Base-by-base conservation (phyloP, 2,329 filamentous ascomycete genomes). In the Phaeosphaeria sp. region DNA sequence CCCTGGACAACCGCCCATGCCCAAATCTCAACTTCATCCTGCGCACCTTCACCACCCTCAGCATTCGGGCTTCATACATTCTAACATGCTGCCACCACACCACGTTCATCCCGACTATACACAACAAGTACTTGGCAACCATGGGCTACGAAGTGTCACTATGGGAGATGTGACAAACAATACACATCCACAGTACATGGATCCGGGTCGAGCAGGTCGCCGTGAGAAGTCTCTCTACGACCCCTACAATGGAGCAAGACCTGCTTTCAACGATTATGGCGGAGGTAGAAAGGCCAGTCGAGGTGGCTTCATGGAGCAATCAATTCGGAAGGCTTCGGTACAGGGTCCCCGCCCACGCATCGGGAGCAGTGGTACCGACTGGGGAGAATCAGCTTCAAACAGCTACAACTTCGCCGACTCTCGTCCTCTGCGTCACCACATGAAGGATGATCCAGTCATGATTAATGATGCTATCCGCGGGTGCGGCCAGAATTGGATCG, bases 151-250 rank as follows among this genome's bases (percentile, higher is more conserved):
- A 17, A 54, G 51, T 17, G 50, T 47, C 20, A 65, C 62, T 4
- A 71, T 75, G 50, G 64, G 60, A 2, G 68, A 77, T 39, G 63
- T 73, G 66, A 72, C 71, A 1, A 75, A 75, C 54, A 48, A 53
- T 11, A 52, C 59, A n/a, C 42, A 47, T 3, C 17, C 46, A 27
- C 63, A 62, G 18, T 46, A 59, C 7, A 44, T 58, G 33, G 65
- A 67, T 22, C 17, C 52, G 46, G 43, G 20, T 23, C 47, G 36
- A 50, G 36, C 11, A 25, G 23, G 50, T 30, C 64, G 64, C 41
- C 63, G 56, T 23, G 50, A 48, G n/a, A 64, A 55, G 48, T 56
- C 48, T 20, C 60, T 74, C 3, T 76, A 64, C 58, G 68, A 76
- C 47, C 73, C 73, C 0, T 74, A 74, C 52, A 65, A 68, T 15